Evolutionary conservation across 2,329 filamentous ascomycete genomes (phyloP).

Genomic region (Talaromyces sp.): DNA sequence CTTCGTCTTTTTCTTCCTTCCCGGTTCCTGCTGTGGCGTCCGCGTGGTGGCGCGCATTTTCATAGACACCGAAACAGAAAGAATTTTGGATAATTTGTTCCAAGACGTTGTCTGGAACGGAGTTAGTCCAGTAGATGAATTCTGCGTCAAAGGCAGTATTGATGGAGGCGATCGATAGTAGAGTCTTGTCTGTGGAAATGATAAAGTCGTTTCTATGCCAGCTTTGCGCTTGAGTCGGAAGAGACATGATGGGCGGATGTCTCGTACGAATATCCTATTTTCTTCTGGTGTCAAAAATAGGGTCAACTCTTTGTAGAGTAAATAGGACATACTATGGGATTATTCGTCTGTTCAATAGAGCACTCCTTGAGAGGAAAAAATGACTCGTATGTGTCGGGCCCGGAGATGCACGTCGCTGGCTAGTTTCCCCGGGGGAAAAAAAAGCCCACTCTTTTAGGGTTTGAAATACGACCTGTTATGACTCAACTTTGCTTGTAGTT

Average conservation of each 20-base stretch:
- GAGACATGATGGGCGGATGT: neutral
- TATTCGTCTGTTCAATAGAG: no score
- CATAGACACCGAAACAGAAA: conserved; percentile 59
- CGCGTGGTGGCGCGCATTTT: conserved; percentile 2
- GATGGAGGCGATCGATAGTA: conserved; percentile 55
- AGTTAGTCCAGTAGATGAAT: conserved; percentile 59
- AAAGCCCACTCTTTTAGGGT: no score
- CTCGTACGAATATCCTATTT: no score
- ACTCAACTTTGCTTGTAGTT: no score
- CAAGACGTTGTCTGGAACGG: conserved; percentile 49
- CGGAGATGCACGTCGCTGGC: neutral
- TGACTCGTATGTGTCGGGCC: neutral
- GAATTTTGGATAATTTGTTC: conserved; percentile 56
- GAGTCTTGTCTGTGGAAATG: conserved; percentile 58
- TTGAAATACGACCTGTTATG: no score
- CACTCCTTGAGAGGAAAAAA: no score
- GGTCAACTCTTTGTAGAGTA: no score
- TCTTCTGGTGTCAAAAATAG: no score
- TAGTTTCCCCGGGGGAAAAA: neutral
- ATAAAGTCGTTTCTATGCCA: conserved; percentile 49
- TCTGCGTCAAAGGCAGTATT: conserved; percentile 57
- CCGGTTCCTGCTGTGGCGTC: neutral
- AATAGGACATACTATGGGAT: neutral
- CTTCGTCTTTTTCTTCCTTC: no score
- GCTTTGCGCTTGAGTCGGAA: neutral